These are phyloP conservation scores for Brettanomyces custersianus DNA, from an alignment of 805 yeast species.

Conservation along the genomic window DNA sequence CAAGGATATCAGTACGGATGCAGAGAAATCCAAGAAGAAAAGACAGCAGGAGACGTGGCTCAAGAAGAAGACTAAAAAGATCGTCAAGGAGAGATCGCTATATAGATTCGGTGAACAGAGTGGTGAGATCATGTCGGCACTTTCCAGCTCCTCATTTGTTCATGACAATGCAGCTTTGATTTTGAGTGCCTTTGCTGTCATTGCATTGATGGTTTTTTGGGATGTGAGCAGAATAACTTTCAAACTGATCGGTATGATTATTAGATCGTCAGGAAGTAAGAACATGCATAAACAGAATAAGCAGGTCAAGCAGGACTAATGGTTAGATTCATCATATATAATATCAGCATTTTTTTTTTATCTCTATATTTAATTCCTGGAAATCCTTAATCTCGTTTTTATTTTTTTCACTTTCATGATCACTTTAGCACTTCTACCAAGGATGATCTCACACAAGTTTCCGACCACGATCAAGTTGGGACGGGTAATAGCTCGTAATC, in stretches of 20 bases:
- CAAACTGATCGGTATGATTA: too few relatives aligned
- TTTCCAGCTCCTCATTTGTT: constrained; percentile 36
- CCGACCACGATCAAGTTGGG: too few relatives aligned
- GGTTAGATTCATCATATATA: too few relatives aligned
- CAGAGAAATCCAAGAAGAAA: constrained; percentile 6
- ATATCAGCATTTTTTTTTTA: too few relatives aligned
- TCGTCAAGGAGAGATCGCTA: constrained; percentile 11
- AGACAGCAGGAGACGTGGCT: constrained; percentile 24
- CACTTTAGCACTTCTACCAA: too few relatives aligned
- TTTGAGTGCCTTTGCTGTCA: constrained; percentile 3
- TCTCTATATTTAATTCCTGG: too few relatives aligned
- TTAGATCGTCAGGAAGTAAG: too few relatives aligned
- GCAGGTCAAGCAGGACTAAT: too few relatives aligned
- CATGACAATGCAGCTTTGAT: constrained; percentile 42
- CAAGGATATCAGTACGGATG: constrained; percentile 19
- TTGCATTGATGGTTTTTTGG: constrained; percentile 7
- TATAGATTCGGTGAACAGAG: constrained; percentile 21
- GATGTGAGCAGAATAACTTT: constrained; percentile 7
- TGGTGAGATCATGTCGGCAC: constrained; percentile 28
- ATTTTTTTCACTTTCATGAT: too few relatives aligned
- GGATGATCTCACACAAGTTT: too few relatives aligned
- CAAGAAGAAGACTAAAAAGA: constrained; percentile 15
- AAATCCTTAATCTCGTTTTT: too few relatives aligned
- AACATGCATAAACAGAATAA: too few relatives aligned
- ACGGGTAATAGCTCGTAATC: neutral